phyloP scores from a whole-genome alignment of 345 rosid species.

The Corchorus capsularis region DNA sequence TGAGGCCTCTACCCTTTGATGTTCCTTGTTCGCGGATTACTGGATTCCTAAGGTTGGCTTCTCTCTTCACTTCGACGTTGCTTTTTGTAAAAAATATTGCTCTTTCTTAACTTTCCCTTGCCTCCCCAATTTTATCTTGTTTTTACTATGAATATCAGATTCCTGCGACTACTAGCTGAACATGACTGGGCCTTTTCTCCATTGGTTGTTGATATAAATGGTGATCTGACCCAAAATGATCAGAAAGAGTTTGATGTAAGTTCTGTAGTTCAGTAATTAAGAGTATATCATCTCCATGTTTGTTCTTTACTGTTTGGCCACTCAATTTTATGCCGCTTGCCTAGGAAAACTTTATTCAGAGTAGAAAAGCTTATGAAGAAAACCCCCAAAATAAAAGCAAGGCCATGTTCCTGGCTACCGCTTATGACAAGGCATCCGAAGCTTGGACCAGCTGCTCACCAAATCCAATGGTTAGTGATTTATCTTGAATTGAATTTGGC shows the following conservation, averaged over 20 bases:
- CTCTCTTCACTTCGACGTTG: not conserved
- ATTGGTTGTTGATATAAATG: conserved; percentile 78
- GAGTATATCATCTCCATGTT: conserved; percentile 13
- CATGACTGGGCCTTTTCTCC: conserved; percentile 86
- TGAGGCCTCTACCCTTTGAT: conserved; percentile 75
- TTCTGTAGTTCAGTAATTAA: conserved; percentile 20
- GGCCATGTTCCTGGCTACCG: conserved; percentile 83
- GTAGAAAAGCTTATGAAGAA: conserved; percentile 59
- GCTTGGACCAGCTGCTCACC: conserved; percentile 85
- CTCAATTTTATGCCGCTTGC: conserved; percentile 18
- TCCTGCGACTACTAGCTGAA: conserved; percentile 74
- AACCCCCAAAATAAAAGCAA: conserved; percentile 51
- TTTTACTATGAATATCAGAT: conserved; percentile 46
- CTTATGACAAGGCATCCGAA: conserved; percentile 90
- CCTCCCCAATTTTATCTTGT: not conserved
- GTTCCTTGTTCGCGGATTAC: conserved; percentile 80
- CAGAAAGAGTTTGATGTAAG: conserved; percentile 81
- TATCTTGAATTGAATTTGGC: conserved; percentile 5
- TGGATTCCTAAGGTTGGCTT: conserved; percentile 79
- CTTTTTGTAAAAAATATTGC: not conserved
- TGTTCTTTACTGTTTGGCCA: not conserved
- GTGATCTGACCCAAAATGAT: conserved; percentile 64
- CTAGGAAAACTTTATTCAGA: conserved; percentile 70
- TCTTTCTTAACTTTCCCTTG: too few relatives aligned
- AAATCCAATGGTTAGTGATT: conserved; percentile 62